Base-by-base conservation (phyloP, 495 filamentous ascomycete genomes). In the Penicillium diatomitis region DNA sequence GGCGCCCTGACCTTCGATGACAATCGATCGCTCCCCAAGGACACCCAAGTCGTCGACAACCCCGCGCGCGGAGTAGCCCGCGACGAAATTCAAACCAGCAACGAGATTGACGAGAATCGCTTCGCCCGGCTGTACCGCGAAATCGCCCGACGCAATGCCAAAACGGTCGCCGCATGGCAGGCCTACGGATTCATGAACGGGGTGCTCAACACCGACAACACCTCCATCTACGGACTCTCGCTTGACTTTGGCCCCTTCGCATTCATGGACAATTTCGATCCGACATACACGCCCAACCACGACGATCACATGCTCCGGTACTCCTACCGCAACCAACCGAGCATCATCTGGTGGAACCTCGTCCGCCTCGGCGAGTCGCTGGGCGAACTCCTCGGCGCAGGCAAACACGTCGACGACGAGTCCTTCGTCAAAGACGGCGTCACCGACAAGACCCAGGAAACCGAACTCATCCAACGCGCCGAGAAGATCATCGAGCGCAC, bases 161-260 rank as follows among this genome's bases (percentile, higher is more conserved):
- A 80, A 37, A 95, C 87, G 0, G 90, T 96, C 2, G 92, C 92
- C 8, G 79, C 82, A 47, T 98, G 92, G 92, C 92, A 98, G 67
- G 87, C 87, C 20, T 96, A 95, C 67, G 92, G 86, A 8, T 98
- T 98, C 68, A 96, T 91, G 77, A 98, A 98, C 60, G 92, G 92
- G 11, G 92, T 98, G 20, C 72, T 98, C 32, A 91, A 96, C 58
- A 96, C 92, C 0, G 92, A 98, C 62, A 98, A 98, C 62, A 98
- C 91, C 0, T 94, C 87, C 4, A 76, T 98, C 45, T 83, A 84
- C 34, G 92, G 92, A 5, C 67, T 98, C 0, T 88, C 83, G 1
- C 84, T 98, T 20, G 92, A 98, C 67, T 98, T 86, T 58, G 92
- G 92, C 0, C 92, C 92, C 0, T 98, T 97, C 60, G 91, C 92